Percentiles rank a stretch among this genome's conserved stretches.
These are phyloP conservation scores for Viola odorata DNA, from an alignment of 345 rosid species.

Conservation along the genomic window DNA sequence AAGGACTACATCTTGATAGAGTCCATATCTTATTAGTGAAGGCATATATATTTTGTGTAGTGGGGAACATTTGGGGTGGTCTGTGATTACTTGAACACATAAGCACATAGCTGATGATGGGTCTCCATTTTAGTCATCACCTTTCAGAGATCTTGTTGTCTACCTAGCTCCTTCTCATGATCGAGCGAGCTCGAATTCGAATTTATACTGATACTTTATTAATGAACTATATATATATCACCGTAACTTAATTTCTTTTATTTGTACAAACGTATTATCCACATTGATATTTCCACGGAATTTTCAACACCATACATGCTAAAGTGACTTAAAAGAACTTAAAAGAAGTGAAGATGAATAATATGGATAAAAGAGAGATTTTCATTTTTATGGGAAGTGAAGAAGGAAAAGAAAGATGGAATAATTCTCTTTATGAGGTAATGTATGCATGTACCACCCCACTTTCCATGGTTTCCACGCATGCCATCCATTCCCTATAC, in stretches of 20 bases:
- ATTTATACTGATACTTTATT: too few relatives aligned
- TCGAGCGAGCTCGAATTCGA: too few relatives aligned
- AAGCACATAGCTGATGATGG: constrained; percentile 10
- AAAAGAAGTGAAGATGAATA: too few relatives aligned
- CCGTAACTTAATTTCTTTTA: too few relatives aligned
- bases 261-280: too few relatives aligned
- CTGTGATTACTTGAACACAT: constrained; percentile 19
- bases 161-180: not conserved
- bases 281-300: too few relatives aligned
- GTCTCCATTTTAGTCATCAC: constrained; percentile 13
- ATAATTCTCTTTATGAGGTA: constrained; percentile 16
- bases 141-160: not conserved
- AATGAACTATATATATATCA: too few relatives aligned
- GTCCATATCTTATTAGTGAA: constrained; percentile 15
- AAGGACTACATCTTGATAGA: too few relatives aligned
- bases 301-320: too few relatives aligned
- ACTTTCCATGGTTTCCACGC: constrained; percentile 34
- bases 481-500: constrained; percentile 17
- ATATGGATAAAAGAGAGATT: too few relatives aligned
- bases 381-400: not conserved
- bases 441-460: constrained; percentile 8
- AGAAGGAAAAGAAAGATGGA: constrained; percentile 12
- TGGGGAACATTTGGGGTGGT: constrained; percentile 28
- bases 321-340: too few relatives aligned
- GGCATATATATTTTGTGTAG: constrained; percentile 4